Evolutionary conservation across 192 early-diverging fungal species (phyloP).

Genomic region (Backusella morwellensis): DNA sequence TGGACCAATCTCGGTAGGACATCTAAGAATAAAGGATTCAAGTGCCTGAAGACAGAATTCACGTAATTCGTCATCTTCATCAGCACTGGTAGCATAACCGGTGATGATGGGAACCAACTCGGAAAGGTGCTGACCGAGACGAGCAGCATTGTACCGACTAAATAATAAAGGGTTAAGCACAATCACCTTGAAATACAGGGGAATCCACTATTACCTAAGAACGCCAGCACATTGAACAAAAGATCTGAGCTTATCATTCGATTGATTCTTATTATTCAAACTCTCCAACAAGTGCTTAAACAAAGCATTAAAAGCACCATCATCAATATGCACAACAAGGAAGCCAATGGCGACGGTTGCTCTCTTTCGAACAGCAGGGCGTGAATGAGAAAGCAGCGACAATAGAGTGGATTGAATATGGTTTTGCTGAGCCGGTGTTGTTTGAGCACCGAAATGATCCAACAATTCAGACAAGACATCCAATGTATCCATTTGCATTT

Average conservation of each 20-base stretch:
- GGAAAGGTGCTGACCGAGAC: constrained; percentile 65
- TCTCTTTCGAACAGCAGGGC: constrained; percentile 78
- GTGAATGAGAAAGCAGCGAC: constrained; percentile 62
- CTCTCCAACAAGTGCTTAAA: constrained; percentile 52
- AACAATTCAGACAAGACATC: constrained; percentile 76
- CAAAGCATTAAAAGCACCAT: constrained; percentile 71
- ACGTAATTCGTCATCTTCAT: constrained; percentile 78
- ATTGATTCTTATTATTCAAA: constrained; percentile 48
- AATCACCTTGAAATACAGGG: background rate
- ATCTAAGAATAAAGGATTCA: constrained; percentile 75
- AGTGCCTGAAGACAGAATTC: constrained; percentile 80
- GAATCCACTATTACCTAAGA: constrained; percentile 52
- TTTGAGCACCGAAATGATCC: constrained; percentile 62
- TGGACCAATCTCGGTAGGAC: constrained; percentile 70
- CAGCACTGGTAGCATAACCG: constrained; percentile 46
- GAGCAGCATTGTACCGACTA: constrained; percentile 71
- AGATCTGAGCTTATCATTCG: constrained; percentile 67
- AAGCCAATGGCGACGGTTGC: constrained; percentile 65
- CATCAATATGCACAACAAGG: constrained; percentile 61
- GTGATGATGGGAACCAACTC: constrained; percentile 61
- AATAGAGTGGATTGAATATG: constrained; percentile 66
- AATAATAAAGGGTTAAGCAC: background rate
- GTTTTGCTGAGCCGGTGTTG: constrained; percentile 48
- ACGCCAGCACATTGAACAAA: constrained; percentile 70
- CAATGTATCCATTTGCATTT: constrained; percentile 66